These are phyloP conservation scores for Talaromyces sp. DNA, from an alignment of 2,329 filamentous ascomycete species.

Conservation along the genomic window DNA sequence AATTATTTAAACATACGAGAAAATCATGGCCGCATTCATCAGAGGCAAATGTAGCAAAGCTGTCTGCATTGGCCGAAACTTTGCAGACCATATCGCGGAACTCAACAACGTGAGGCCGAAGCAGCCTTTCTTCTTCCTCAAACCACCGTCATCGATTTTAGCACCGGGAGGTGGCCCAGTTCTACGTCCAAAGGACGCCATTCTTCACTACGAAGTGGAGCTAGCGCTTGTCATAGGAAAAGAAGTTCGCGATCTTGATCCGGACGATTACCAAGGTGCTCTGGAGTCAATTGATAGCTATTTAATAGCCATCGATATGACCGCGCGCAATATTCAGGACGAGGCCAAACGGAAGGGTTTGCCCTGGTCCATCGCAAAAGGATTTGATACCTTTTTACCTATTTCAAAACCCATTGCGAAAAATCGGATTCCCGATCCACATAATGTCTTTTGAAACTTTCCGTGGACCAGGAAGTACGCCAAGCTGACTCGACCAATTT, in stretches of 20 bases:
- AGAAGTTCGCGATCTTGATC: constrained; percentile 67
- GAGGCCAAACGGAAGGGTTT: constrained; percentile 96
- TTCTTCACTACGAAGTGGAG: constrained; percentile 92
- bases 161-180: constrained; percentile 72
- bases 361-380: constrained; percentile 94
- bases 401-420: constrained; percentile 78
- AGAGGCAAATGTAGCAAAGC: constrained; percentile 62
- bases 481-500: constrained; percentile 87
- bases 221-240: constrained; percentile 85
- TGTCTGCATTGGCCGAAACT: constrained; percentile 93
- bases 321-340: constrained; percentile 88
- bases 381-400: constrained; percentile 95
- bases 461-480: constrained; percentile 70
- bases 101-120: constrained; percentile 82
- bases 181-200: constrained; percentile 73
- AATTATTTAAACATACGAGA: not conserved
- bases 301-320: constrained; percentile 93
- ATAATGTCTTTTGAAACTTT: constrained; percentile 78
- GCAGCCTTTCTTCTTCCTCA: constrained; percentile 98
- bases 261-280: constrained; percentile 66
- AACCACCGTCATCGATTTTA: constrained; percentile 82
- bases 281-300: constrained; percentile 82
- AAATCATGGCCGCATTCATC: constrained; percentile 35
- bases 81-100: constrained; percentile 93
- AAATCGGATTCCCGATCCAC: constrained; percentile 73